Percentiles rank a stretch among this genome's conserved stretches.
These are phyloP conservation scores for Cercospora sojina DNA, from an alignment of 2,329 filamentous ascomycete species.

Conservation along the genomic window DNA sequence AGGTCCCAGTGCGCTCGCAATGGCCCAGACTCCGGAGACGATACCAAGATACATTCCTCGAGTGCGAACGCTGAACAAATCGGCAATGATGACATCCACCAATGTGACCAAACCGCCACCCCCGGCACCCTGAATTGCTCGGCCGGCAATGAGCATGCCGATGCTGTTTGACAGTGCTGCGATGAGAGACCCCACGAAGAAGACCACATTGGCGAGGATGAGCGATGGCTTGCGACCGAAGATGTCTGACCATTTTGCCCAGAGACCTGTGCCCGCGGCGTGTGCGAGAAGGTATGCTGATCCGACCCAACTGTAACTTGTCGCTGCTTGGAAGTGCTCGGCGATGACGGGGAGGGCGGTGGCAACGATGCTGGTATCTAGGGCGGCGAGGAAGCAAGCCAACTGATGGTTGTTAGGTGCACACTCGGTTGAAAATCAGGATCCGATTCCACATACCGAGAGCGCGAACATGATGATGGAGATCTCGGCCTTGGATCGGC, in stretches of 20 bases:
- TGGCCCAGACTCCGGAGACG: conserved; percentile 6
- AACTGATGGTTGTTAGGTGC: neutral
- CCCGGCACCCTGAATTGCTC: neutral
- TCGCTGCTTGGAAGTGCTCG: neutral
- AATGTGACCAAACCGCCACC: neutral
- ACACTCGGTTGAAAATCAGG: neutral
- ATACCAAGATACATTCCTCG: neutral
- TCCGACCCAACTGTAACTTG: neutral
- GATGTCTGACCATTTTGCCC: neutral
- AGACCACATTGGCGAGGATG: neutral
- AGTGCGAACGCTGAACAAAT: neutral
- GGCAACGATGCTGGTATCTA: neutral
- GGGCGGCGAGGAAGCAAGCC: neutral
- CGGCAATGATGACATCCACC: neutral
- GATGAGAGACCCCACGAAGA: neutral
- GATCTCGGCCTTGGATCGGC: neutral
- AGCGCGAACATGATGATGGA: neutral
- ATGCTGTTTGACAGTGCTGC: neutral
- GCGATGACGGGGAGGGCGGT: neutral
- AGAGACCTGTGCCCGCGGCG: neutral
- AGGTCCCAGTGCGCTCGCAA: neutral
- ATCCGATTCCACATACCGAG: neutral
- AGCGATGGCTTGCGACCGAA: neutral
- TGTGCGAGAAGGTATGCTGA: neutral
- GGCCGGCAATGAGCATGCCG: neutral